Conservation (phyloP, 208 protist genomes). For the Leishmania turanica region DNA sequence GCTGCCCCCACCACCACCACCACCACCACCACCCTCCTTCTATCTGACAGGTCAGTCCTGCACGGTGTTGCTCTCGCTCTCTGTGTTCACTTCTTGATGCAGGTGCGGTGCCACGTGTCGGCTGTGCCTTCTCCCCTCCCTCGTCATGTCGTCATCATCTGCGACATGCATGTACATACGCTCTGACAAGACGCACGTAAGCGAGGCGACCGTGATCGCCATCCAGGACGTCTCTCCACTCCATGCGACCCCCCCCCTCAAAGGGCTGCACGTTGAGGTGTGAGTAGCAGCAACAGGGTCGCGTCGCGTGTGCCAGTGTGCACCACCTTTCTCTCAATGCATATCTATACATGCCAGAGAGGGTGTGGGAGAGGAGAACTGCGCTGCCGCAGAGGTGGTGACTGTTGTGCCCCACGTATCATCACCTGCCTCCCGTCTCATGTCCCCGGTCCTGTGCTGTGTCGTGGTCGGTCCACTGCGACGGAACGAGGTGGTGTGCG, state of each 20-base stretch:
- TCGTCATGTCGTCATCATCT: not conserved
- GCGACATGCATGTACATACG: conserved; percentile 1
- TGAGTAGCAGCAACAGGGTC: not conserved
- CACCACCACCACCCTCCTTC: no score
- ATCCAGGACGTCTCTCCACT: not conserved
- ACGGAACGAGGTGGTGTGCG: not conserved
- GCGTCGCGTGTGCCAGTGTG: not conserved
- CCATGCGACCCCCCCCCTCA: not conserved
- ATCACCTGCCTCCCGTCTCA: not conserved
- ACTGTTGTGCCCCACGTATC: not conserved
- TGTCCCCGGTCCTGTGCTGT: not conserved
- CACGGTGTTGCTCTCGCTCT: not conserved
- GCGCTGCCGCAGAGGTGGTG: not conserved
- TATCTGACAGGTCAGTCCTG: no score
- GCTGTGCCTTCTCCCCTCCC: no score
- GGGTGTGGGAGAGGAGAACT: not conserved
- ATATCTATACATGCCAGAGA: not conserved
- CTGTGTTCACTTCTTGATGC: not conserved
- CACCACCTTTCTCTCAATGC: not conserved
- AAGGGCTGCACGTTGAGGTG: not conserved
- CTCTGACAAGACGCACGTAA: not conserved
- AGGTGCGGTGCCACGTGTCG: not conserved
- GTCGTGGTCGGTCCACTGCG: not conserved
- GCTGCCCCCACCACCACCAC: not conserved
- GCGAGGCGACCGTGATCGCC: not conserved